Conservation (phyloP, 345 rosid genomes). For the Gossypium raimondii region DNA sequence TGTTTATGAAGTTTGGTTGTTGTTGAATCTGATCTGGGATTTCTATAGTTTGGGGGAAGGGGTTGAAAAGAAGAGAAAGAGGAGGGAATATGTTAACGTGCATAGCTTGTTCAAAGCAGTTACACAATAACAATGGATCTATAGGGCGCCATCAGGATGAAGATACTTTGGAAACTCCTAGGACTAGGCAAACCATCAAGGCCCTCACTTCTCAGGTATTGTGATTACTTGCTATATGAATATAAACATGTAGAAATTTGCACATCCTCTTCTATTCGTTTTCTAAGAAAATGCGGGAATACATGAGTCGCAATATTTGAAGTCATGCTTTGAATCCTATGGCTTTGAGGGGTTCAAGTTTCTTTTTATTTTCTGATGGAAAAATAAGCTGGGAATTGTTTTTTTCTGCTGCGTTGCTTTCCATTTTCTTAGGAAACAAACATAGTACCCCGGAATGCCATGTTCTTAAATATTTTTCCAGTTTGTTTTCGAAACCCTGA, state of each 20-base stretch:
- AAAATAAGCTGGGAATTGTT: not conserved
- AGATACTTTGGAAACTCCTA: constrained; percentile 54
- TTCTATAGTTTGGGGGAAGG: constrained; percentile 19
- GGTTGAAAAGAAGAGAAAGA: not conserved
- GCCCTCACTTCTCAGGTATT: constrained; percentile 75
- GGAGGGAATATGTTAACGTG: constrained; percentile 76
- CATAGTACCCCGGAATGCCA: not conserved
- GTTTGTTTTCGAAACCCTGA: not conserved
- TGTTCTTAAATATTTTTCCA: not conserved
- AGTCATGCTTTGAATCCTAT: not conserved
- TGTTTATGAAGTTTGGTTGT: not conserved
- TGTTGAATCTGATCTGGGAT: constrained; percentile 29
- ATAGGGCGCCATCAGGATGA: constrained; percentile 45
- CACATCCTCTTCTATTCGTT: constrained; percentile 6
- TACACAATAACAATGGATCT: constrained; percentile 50
- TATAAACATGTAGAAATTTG: not conserved
- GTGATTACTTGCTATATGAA: not conserved
- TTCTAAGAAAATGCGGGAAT: constrained; percentile 22
- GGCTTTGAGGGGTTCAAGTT: not conserved
- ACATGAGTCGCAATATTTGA: constrained; percentile 7
- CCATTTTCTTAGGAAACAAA: constrained; percentile 13
- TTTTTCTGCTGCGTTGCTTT: not conserved
- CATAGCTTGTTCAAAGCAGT: constrained; percentile 79
- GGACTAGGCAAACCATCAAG: constrained; percentile 69
- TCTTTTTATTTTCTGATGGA: not conserved